phyloP scores from a whole-genome alignment of 345 rosid species.

The Iberis pinnata region DNA sequence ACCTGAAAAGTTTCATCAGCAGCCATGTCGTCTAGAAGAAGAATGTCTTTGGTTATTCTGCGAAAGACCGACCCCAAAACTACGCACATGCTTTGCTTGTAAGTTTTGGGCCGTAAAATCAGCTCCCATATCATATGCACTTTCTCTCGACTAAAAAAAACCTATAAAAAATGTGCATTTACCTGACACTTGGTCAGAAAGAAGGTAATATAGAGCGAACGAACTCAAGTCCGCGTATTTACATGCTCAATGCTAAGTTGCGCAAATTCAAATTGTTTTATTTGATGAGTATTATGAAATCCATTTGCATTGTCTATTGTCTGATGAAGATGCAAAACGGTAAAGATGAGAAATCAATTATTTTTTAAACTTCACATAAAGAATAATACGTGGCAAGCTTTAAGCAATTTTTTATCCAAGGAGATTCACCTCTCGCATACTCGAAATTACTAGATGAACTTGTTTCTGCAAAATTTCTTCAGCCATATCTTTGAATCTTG shows the following conservation, averaged over 20 bases:
- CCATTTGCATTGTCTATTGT: conserved; percentile 87
- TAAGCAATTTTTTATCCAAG: no score
- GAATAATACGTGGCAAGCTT: no score
- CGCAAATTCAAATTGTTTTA: conserved; percentile 77
- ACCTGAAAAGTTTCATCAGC: conserved; percentile 98
- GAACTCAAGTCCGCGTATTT: conserved; percentile 16
- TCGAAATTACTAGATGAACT: conserved; percentile 59
- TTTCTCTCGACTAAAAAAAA: conserved; percentile 82
- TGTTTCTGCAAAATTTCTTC: conserved; percentile 77
- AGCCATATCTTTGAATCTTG: conserved; percentile 73
- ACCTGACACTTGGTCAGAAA: conserved; percentile 1
- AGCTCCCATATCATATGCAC: conserved; percentile 94
- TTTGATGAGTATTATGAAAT: conserved; percentile 84
- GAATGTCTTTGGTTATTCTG: conserved; percentile 63
- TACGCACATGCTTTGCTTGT: conserved; percentile 72
- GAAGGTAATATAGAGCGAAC: neutral
- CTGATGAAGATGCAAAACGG: conserved; percentile 36
- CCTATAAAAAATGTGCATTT: conserved; percentile 37
- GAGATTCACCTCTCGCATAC: conserved; percentile 61
- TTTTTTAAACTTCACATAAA: conserved; percentile 4
- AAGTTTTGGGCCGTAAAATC: conserved; percentile 62
- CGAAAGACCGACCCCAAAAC: conserved; percentile 78
- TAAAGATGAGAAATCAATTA: conserved; percentile 1
- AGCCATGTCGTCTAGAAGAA: conserved; percentile 88
- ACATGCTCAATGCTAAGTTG: conserved; percentile 89